Evolutionary conservation across 176 grass and related monocot species (phyloP), one percentile per base, ranked within the genome.

Genomic region (Avena eriantha): DNA sequence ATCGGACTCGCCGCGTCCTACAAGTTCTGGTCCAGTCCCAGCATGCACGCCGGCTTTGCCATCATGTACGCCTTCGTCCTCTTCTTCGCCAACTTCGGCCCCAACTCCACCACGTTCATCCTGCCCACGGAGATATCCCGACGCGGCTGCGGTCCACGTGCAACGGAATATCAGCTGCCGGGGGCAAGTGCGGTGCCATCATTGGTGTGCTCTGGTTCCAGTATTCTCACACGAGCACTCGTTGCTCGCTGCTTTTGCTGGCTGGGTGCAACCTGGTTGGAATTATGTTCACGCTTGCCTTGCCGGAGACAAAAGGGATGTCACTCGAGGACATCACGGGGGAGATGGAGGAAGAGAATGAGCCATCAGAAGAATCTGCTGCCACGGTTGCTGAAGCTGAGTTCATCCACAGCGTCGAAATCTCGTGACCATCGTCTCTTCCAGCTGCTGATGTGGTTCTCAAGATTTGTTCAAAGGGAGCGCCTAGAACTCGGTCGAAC

Each of bases 251-350:
- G 1, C 72, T 89, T 23, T 23, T 49, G 17, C 78, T 92, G 1
- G 83, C 79, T 9, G 61, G 33, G 8, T 89, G 86, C n/a, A 92
- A 89, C 49, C 53, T 92, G 1, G 22, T 89, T 4, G 90, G 90
- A 0, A 9, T 92, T 10, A 0, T 79, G 24, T 86, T 92, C 21
- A 89, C 90, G 0, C 59, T 92, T 7, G 34, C 89, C 10, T 60
- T 89, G 79, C 90, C 87, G 11, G 90, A 92, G 19, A 22, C 90
- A 0, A 89, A 92, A 17, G 87, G 90, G 11, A 79, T 49, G 74
- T 57, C 85, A 1, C 55, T 87, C 7, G 86, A 87, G 76, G 85
- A 91, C 16, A 72, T 87, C 0, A 80, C 82, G 0, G 85, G 86
- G 19, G 81, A 91, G 29, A 75, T 70, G 68, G 75, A 81, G 10